These are phyloP conservation scores for Colletotrichum sp. DNA, from an alignment of 2,329 filamentous ascomycete species.

Conservation along the genomic window DNA sequence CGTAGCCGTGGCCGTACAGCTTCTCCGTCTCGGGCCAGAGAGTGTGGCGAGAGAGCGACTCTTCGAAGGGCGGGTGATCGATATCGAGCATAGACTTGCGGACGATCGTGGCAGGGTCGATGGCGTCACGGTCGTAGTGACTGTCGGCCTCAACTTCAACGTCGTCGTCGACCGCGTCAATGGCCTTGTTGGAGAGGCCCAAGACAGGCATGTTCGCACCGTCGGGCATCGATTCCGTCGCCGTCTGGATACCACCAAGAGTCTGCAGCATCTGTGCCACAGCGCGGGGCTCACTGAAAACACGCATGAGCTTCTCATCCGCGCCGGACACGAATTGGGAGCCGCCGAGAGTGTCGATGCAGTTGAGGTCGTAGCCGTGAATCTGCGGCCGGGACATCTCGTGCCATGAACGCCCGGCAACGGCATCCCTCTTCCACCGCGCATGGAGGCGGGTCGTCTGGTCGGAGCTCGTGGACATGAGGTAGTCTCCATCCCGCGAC, in stretches of 20 bases:
- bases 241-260: constrained; percentile 64
- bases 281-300: constrained; percentile 88
- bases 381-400: constrained; percentile 96
- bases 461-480: constrained; percentile 88
- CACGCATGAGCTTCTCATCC: constrained; percentile 96
- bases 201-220: constrained; percentile 94
- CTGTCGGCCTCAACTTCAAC: constrained; percentile 48
- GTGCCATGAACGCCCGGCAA: constrained; percentile 73
- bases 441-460: constrained; percentile 92
- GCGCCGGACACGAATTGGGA: constrained; percentile 90
- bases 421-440: constrained; percentile 65
- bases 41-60: constrained; percentile 86
- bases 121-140: constrained; percentile 55
- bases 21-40: constrained; percentile 97
- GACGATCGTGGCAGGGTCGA: constrained; percentile 60
- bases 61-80: constrained; percentile 82
- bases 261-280: constrained; percentile 76
- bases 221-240: constrained; percentile 68
- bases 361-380: constrained; percentile 97
- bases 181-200: constrained; percentile 94
- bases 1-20: constrained; percentile 96
- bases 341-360: constrained; percentile 76
- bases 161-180: constrained; percentile 62
- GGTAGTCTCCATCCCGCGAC: constrained; percentile 81
- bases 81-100: constrained; percentile 68